Evolutionary conservation across 225 moss, liverwort and hornwort species (phyloP), one percentile per base, ranked within the genome.

Genomic region (Physcomitrium patens): DNA sequence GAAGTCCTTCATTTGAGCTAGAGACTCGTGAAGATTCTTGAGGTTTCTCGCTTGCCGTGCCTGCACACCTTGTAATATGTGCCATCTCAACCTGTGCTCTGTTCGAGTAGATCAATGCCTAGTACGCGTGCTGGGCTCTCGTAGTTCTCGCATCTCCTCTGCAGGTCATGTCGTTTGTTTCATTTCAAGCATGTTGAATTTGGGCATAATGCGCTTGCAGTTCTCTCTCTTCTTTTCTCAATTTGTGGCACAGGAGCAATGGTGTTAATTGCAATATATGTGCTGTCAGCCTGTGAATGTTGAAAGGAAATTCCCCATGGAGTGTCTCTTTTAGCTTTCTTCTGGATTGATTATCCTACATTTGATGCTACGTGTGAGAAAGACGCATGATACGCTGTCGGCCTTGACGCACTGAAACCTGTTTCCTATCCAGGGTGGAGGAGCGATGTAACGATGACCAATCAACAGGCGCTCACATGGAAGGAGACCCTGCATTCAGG

Each of bases 391-490:
- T 59, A 61, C 26, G 54, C 37, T 50, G 42, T 49, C 43, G 26
- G 56, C 28, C 18, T 19, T 37, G 69, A 26, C 46, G 76, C 27
- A 60, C 75, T 75, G 66, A 82, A 65, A 17, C 58, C 17, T 70
- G 45, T 27, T 44, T 54, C 17, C 6, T 78, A 67, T 70, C 19
- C 78, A 78, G 82, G 75, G 73, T 41, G 37, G 68, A 56, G 63
- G 77, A 72, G 81, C 17, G 66, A 48, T 72, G 81, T 74, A 44
- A 62, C 49, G 52, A 74, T 74, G 73, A 63, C 63, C 63, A 74
- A 74, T 74, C 73, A 63, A 74, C 63, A 51, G 63, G 63, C 73
- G 63, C 63, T 52, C 18, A 31, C 41, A 74, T 74, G 73, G 73
- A 74, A 74, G 51, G 60, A 1, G 31, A 37, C 41, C 63, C 73